Evolutionary conservation across 768 basidiomycete genomes (phyloP).

Genomic region (Russula compacta): DNA sequence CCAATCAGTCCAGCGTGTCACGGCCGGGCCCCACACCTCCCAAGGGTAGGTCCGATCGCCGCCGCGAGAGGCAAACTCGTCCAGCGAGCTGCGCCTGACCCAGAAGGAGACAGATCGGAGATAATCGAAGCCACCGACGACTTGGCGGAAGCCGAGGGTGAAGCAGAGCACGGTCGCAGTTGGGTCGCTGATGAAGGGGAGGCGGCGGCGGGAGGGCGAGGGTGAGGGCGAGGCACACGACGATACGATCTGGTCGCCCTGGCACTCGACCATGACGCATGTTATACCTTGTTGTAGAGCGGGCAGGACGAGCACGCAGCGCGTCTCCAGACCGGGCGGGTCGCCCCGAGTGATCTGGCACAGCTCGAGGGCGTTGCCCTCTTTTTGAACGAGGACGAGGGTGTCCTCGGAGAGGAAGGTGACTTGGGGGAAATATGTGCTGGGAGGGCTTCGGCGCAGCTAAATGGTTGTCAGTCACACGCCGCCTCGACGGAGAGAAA

Average conservation of each 20-base stretch:
- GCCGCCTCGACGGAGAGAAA: neutral
- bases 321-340: conserved; percentile 4
- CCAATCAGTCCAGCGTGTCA: conserved; percentile 12
- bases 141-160: conserved; percentile 12
- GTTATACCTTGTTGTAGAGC: conserved; percentile 9
- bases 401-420: conserved; percentile 12
- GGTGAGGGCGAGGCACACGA: neutral
- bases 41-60: neutral
- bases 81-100: conserved; percentile 6
- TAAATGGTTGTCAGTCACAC: neutral
- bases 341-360: conserved; percentile 3
- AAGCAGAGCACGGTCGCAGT: conserved; percentile 3
- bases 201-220: neutral
- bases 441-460: conserved; percentile 13
- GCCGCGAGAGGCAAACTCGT: neutral
- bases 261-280: conserved; percentile 13
- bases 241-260: conserved; percentile 10
- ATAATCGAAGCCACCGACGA: conserved; percentile 10
- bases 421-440: conserved; percentile 13
- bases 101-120: conserved; percentile 16
- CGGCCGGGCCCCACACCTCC: conserved; percentile 11
- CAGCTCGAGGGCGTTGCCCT: conserved; percentile 15
- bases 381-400: conserved; percentile 9
- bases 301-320: conserved; percentile 10
- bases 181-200: conserved; percentile 11